phyloP scores from a whole-genome alignment of 768 basidiomycete species.

The Harrya chromipes region DNA sequence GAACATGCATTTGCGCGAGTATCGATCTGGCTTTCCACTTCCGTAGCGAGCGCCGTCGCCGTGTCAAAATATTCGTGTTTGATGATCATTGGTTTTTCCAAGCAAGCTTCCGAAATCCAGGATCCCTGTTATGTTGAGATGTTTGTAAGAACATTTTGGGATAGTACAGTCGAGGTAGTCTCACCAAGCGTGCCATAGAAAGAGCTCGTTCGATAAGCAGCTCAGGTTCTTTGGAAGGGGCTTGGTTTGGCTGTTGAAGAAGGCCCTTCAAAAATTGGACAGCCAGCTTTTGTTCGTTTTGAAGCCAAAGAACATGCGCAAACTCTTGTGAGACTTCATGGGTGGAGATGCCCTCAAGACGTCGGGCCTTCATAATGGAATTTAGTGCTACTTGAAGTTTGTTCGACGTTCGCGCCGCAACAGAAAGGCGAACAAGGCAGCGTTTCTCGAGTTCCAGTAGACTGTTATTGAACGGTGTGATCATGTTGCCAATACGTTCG shows the following conservation, averaged over 20 bases:
- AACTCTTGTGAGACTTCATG: conserved; percentile 75
- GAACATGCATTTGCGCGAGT: conserved; percentile 38
- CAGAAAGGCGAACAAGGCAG: conserved; percentile 69
- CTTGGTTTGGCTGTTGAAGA: conserved; percentile 14
- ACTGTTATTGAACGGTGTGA: conserved; percentile 47
- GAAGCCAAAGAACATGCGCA: conserved; percentile 85
- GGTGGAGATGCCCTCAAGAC: conserved; percentile 45
- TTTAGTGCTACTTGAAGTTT: conserved; percentile 84
- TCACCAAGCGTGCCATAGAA: conserved; percentile 63
- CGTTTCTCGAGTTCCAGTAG: conserved; percentile 61
- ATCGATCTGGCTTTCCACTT: conserved; percentile 21
- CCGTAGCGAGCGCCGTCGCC: conserved; percentile 42
- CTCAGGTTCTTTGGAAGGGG: conserved; percentile 10
- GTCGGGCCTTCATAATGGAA: conserved; percentile 73
- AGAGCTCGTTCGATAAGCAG: conserved; percentile 35
- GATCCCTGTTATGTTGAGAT: conserved; percentile 55
- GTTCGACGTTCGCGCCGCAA: conserved; percentile 63
- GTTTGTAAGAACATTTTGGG: not conserved
- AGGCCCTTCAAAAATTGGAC: conserved; percentile 63
- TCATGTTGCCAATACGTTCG: conserved; percentile 70
- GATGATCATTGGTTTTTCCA: conserved; percentile 76
- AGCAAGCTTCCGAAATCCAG: conserved; percentile 86
- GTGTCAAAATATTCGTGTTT: conserved; percentile 65
- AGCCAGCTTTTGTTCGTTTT: conserved; percentile 81
- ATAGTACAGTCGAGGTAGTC: conserved; percentile 15